Percentiles rank a stretch among this genome's conserved stretches.
These are phyloP conservation scores for Bruguiera parviflora DNA, from an alignment of 345 rosid species.

Conservation along the genomic window DNA sequence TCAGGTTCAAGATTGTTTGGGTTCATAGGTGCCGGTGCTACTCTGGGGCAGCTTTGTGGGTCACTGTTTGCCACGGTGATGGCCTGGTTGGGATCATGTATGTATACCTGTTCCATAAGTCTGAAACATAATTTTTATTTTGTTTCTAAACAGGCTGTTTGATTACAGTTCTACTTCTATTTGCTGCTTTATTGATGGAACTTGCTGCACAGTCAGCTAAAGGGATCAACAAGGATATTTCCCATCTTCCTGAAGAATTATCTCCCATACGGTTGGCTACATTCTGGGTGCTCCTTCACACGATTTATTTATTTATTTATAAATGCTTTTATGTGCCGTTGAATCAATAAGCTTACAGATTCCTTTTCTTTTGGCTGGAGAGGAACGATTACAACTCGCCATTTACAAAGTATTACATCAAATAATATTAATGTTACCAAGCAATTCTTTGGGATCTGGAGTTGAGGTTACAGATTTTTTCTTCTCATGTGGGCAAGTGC, in stretches of 20 bases:
- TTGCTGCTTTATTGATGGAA: conserved; percentile 87
- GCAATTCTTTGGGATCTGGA: too few species aligned
- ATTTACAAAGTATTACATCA: too few species aligned
- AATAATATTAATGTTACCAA: too few species aligned
- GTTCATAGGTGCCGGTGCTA: conserved; percentile 96
- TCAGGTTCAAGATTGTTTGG: conserved; percentile 98
- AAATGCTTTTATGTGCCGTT: neutral
- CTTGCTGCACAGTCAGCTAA: conserved; percentile 84
- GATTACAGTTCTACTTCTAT: conserved; percentile 62
- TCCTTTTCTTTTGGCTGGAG: too few species aligned
- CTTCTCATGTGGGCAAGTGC: too few species aligned
- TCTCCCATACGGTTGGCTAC: conserved; percentile 57
- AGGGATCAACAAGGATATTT: conserved; percentile 58
- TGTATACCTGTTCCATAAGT: conserved; percentile 22
- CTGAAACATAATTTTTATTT: conserved; percentile 12
- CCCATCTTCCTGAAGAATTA: conserved; percentile 60
- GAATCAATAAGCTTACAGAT: too few species aligned
- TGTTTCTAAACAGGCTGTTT: conserved; percentile 16
- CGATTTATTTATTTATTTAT: conserved; percentile 1
- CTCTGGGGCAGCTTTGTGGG: conserved; percentile 94
- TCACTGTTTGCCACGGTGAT: conserved; percentile 76
- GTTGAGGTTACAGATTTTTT: too few species aligned
- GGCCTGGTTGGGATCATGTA: conserved; percentile 95
- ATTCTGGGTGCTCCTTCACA: conserved; percentile 3
- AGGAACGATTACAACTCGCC: too few species aligned